These are phyloP conservation scores for Pleurotus eryngii DNA, from an alignment of 768 basidiomycete species.

Conservation along the genomic window DNA sequence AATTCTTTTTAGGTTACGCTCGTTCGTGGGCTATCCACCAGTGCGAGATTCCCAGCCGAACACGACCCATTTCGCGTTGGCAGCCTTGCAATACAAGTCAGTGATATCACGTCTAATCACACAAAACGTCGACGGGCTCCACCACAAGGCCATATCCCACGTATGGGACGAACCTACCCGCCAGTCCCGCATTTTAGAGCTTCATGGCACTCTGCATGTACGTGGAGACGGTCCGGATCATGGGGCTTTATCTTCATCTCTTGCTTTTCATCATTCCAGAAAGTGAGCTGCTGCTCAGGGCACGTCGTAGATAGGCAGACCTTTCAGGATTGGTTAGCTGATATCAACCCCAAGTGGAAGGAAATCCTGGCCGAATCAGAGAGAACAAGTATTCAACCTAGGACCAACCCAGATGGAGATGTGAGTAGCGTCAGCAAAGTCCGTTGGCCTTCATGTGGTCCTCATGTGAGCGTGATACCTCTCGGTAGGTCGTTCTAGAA, in stretches of 20 bases:
- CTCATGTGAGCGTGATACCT: not conserved
- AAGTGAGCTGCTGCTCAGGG: slow-evolving; percentile 73
- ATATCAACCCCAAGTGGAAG: slow-evolving; percentile 78
- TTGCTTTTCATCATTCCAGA: slow-evolving; percentile 30
- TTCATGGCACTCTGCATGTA: slow-evolving; percentile 88
- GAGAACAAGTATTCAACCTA: slow-evolving; percentile 50
- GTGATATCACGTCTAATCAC: slow-evolving; percentile 69
- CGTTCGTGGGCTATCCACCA: slow-evolving; percentile 83
- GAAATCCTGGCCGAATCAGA: slow-evolving; percentile 63
- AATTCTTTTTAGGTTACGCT: slow-evolving; percentile 48
- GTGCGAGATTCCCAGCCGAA: slow-evolving; percentile 84
- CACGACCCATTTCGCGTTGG: slow-evolving; percentile 83
- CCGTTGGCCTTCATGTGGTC: not conserved
- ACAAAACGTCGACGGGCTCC: slow-evolving; percentile 91
- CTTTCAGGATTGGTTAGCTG: slow-evolving; percentile 74
- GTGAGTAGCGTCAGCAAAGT: slow-evolving; percentile 37
- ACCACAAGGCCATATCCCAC: slow-evolving; percentile 67
- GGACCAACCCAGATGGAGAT: slow-evolving; percentile 94
- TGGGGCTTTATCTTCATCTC: slow-evolving; percentile 15
- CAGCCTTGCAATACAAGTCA: slow-evolving; percentile 72
- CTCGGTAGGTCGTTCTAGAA: slow-evolving; percentile 69
- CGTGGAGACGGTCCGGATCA: not conserved
- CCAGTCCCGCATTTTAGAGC: slow-evolving; percentile 59
- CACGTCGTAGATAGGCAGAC: slow-evolving; percentile 63
- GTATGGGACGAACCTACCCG: slow-evolving; percentile 36